phyloP scores from a whole-genome alignment of 2,329 filamentous ascomycete genomes.

The Botrytis paeoniae region DNA sequence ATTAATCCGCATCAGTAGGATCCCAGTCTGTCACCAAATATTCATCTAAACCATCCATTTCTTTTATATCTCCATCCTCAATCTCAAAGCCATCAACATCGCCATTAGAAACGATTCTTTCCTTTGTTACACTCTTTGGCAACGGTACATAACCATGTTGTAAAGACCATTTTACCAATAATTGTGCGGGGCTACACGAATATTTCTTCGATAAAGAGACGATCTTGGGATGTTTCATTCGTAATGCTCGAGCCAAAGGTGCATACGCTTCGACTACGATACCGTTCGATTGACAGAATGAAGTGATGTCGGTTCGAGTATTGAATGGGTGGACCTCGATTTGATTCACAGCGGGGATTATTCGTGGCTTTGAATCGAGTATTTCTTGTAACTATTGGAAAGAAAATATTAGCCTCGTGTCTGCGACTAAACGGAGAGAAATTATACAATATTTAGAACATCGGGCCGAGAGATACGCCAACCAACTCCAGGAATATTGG shows the following conservation, averaged over 20 bases:
- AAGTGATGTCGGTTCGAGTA: constrained; percentile 63
- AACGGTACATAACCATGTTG: constrained; percentile 71
- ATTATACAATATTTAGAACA: too few relatives aligned
- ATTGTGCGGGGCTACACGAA: constrained; percentile 65
- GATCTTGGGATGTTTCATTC: constrained; percentile 67
- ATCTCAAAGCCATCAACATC: constrained; percentile 60
- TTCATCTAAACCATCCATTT: constrained; percentile 66
- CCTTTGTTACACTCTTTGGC: constrained; percentile 66
- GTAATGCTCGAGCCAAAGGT: constrained; percentile 67
- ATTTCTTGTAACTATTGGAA: constrained; percentile 34
- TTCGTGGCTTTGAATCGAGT: constrained; percentile 43
- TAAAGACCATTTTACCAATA: constrained; percentile 74
- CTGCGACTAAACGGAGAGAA: background rate
- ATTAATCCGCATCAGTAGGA: constrained; percentile 43
- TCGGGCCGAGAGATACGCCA: too few relatives aligned
- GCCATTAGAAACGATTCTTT: constrained; percentile 64
- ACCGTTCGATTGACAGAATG: constrained; percentile 60
- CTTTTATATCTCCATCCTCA: constrained; percentile 58
- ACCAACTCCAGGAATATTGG: background rate
- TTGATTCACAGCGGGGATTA: constrained; percentile 71
- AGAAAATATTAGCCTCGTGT: background rate
- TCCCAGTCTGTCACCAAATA: constrained; percentile 69
- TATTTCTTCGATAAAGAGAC: constrained; percentile 64
- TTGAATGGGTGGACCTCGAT: constrained; percentile 84
- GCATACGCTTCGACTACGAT: constrained; percentile 79